Evolutionary conservation across 495 filamentous ascomycete genomes (phyloP), one percentile per base, ranked within the genome.

Genomic region (Talaromyces trachyspermus): DNA sequence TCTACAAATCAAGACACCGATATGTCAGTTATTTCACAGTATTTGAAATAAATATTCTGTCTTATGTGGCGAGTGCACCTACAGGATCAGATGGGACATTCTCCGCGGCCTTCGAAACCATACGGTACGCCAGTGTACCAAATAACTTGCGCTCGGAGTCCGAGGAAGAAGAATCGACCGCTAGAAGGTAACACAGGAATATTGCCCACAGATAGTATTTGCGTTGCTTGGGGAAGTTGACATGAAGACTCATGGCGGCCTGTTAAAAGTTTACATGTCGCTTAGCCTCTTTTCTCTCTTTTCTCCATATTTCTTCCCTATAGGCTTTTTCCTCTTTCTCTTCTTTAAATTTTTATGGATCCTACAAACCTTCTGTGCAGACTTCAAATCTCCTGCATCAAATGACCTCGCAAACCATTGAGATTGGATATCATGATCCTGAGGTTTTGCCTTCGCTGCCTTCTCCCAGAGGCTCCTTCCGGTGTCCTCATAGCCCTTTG

Each of bases 191-290:
- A 26, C 65, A 72, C 27, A 72, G 62, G 43, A 81, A 66, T 18
- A 80, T 76, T 10, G 77, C 74, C 72, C 77, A 78, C 48, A 80
- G 75, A 51, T 74, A 72, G 49, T 79, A 81, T 30, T 77, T 71
- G 18, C 78, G 65, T 15, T 70, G 64, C 44, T 72, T 70, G 2
- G 78, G 70, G 38, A 77, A 81, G 49, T 72, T 75, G 52, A 70
- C 81, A 54, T 77, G 76, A 23, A 81, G 69, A 18, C 68, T 67
- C 75, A 80, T 81, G 19, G 75, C 69, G 43, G 78, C 79, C 73
- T 78, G 42, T 32, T 14, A 44, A 9, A 20, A 42, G n/a, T n/a
- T n/a, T n/a, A n/a, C 29, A 32, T 27, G 25, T 24, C 32, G 24
- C 23, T 20, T 11, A 39, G n/a, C n/a, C n/a, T n/a, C n/a, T n/a